A percentile compares a stretch with the other conserved stretches of the same genome.
Evolutionary conservation across 2,329 filamentous ascomycete genomes (phyloP).

Genomic region (Parascedosporium putredinis): DNA sequence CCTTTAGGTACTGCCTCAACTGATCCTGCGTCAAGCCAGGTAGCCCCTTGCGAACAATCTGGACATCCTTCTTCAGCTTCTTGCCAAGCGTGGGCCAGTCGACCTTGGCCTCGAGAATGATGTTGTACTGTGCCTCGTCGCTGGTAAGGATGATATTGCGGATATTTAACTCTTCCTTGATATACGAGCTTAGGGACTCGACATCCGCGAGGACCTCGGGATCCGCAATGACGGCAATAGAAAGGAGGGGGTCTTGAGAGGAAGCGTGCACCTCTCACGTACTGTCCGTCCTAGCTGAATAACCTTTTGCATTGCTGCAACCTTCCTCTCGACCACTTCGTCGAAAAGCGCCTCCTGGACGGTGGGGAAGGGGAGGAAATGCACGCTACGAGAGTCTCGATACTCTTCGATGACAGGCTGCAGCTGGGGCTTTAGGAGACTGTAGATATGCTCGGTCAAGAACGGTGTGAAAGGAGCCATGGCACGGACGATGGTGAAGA

Average conservation of each 20-base stretch:
- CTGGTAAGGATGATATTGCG: slow-evolving; percentile 68
- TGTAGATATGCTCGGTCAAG: slow-evolving; percentile 80
- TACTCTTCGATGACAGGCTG: slow-evolving; percentile 50
- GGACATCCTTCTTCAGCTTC: slow-evolving; percentile 83
- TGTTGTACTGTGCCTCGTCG: slow-evolving; percentile 74
- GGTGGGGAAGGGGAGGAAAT: slow-evolving; percentile 76
- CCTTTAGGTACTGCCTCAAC: slow-evolving; percentile 66
- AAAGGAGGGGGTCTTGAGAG: slow-evolving; percentile 74
- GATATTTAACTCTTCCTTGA: slow-evolving; percentile 77
- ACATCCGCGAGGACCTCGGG: slow-evolving; percentile 68
- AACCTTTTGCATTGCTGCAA: slow-evolving; percentile 78
- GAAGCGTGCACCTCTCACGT: slow-evolving; percentile 66
- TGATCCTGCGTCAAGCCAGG: slow-evolving; percentile 65
- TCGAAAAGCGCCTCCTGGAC: slow-evolving; percentile 76
- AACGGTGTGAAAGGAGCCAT: slow-evolving; percentile 86
- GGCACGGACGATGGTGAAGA: slow-evolving; percentile 72
- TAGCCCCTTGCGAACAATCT: slow-evolving; percentile 75
- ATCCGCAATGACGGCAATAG: slow-evolving; percentile 71
- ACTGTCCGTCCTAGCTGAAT: slow-evolving; percentile 75
- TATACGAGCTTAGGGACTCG: slow-evolving; percentile 66
- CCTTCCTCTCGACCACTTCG: slow-evolving; percentile 65
- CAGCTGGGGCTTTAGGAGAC: slow-evolving; percentile 67
- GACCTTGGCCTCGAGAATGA: slow-evolving; percentile 70
- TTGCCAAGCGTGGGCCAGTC: slow-evolving; percentile 85
- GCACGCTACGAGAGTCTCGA: slow-evolving; percentile 66